Evolutionary conservation across 495 filamentous ascomycete genomes (phyloP).

Genomic region (Penicillium manginii): DNA sequence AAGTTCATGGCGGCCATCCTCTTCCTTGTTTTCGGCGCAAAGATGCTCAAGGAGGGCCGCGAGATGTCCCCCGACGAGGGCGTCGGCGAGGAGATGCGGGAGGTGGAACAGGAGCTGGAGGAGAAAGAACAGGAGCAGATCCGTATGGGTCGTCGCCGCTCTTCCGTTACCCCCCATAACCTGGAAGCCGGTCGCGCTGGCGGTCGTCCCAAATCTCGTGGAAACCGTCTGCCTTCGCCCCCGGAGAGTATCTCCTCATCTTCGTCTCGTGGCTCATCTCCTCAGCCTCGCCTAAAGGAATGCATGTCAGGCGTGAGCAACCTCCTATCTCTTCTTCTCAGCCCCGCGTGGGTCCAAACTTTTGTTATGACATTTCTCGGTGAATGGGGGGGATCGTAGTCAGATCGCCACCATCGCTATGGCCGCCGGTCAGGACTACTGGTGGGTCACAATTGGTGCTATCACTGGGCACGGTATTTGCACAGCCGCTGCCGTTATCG

Average conservation of each 20-base stretch:
- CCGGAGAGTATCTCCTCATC: conserved; percentile 59
- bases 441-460: conserved; percentile 95
- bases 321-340: conserved; percentile 82
- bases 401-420: conserved; percentile 99
- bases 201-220: conserved; percentile 48
- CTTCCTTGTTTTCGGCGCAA: conserved; percentile 87
- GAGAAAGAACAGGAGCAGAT: conserved; percentile 79
- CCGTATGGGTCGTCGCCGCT: conserved; percentile 56
- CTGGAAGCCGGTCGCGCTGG: conserved; percentile 53
- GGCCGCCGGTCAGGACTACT: conserved; percentile 98
- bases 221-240: conserved; percentile 56
- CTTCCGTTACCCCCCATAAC: conserved; percentile 55
- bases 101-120: conserved; percentile 92
- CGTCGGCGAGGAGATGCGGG: conserved; percentile 92
- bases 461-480: conserved; percentile 86
- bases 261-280: conserved; percentile 61
- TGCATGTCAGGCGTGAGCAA: conserved; percentile 73
- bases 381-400: conserved; percentile 96
- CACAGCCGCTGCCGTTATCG: conserved; percentile 91
- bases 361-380: conserved; percentile 99
- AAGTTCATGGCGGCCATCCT: conserved; percentile 81
- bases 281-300: conserved; percentile 42
- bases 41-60: conserved; percentile 84
- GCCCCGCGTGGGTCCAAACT: conserved; percentile 97
- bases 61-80: conserved; percentile 87